Evolutionary conservation across 1,284 basidiomycete genomes (phyloP), one percentile per base, ranked within the genome.

Genomic region (Cystobasidiaceae sp.): DNA sequence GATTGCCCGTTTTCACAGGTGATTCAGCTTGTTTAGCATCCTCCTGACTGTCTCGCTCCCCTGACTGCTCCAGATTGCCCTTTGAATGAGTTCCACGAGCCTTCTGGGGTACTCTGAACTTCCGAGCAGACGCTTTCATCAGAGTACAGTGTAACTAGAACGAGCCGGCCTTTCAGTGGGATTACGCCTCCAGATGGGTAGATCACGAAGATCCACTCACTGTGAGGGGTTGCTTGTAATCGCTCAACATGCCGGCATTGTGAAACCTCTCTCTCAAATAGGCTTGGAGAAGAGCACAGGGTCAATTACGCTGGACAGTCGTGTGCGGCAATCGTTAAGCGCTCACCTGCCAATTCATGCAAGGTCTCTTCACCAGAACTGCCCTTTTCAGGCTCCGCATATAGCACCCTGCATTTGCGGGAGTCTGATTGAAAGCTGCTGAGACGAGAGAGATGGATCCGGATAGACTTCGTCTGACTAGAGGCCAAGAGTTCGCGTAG

Each of bases 71-170:
- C 27, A 23, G 19, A 3, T 21, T 21, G 4, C 19, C 27, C 3
- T 5, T 39, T 6, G 15, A 13, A 7, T 52, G 23, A 32, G 50
- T n/a, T n/a, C n/a, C 21, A 28, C 37, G 41, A 30, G 54, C 32
- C 27, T 56, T 6, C 32, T n/a, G 15, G 54, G 54, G 21, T 2
- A 19, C 6, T 25, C 27, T n/a, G n/a, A n/a, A n/a, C 41, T 62
- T 62, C 19, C 60, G 30, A 4, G 60, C 60, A n/a, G 60, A 62
- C 7, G 60, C 60, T 54, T 62, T 62, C 60, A 62, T 62, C 23
- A 62, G 50, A 5, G 60, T 62, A n/a, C 49, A 52, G 21, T 62
- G 60, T 11, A 62, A 33, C 60, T 62, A 19, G 8, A 5, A 25
- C 4, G 23, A 13, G 1, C 27, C 39, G 41, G 30, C 25, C 27